phyloP scores from a whole-genome alignment of 345 rosid species.

The Raphanus raphanistrum region DNA sequence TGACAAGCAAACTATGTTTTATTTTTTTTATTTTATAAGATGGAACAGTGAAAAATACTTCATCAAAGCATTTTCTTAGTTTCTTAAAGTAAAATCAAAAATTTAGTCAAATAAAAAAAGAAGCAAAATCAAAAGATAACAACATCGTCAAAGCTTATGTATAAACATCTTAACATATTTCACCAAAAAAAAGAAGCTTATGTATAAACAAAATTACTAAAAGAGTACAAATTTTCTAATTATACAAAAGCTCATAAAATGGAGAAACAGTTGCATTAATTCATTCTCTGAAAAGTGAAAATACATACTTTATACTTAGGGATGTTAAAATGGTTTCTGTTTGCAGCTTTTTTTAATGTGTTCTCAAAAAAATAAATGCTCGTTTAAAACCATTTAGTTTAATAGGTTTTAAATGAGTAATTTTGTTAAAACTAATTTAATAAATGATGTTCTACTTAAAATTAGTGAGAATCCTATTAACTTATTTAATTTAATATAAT shows the following conservation, averaged over 20 bases:
- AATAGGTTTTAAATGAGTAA: no score
- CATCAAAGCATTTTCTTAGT: neutral
- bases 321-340: no score
- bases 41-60: neutral
- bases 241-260: neutral
- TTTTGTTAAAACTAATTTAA: no score
- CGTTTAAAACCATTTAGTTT: no score
- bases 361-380: no score
- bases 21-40: neutral
- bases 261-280: neutral
- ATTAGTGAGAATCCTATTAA: no score
- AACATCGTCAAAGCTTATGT: neutral
- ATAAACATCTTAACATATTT: no score
- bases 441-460: no score
- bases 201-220: neutral
- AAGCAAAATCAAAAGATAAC: neutral
- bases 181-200: no score
- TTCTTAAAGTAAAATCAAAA: neutral
- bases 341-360: no score
- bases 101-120: no score
- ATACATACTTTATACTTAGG: neutral
- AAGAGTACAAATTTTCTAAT: neutral
- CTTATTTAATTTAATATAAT: no score
- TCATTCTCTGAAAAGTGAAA: neutral
- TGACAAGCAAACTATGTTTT: neutral